These are phyloP conservation scores for Pontederia paniculata DNA, from an alignment of 176 grass and related monocot genomes.

Conservation along the genomic window DNA sequence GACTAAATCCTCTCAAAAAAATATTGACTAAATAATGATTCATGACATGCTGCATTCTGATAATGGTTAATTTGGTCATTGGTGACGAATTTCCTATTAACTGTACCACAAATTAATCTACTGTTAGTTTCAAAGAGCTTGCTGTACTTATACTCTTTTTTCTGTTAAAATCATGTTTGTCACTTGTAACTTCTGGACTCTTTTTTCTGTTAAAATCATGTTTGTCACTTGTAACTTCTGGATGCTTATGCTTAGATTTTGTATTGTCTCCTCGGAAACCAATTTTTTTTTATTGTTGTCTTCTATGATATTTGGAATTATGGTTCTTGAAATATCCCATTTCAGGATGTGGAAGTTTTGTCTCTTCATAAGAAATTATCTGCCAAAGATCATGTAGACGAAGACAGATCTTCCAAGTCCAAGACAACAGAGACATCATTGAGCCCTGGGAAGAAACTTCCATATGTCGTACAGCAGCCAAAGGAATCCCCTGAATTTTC, in stretches of 20 bases:
- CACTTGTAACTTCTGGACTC: too few species aligned
- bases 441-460: slow-evolving; percentile 40
- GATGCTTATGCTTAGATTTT: not conserved
- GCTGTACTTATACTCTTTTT: too few species aligned
- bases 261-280: not conserved
- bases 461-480: slow-evolving; percentile 30
- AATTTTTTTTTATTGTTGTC: not conserved
- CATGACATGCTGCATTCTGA: too few species aligned
- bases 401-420: slow-evolving; percentile 29
- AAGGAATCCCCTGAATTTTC: slow-evolving; percentile 37
- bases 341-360: slow-evolving; percentile 54
- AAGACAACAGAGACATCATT: slow-evolving; percentile 40
- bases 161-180: too few species aligned
- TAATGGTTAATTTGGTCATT: too few species aligned
- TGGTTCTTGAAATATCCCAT: slow-evolving; percentile 15
- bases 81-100: too few species aligned
- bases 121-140: too few species aligned
- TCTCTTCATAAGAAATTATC: slow-evolving; percentile 35
- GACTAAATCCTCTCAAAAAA: too few species aligned
- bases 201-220: too few species aligned
- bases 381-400: slow-evolving; percentile 40
- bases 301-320: not conserved
- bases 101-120: too few species aligned
- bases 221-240: not conserved
- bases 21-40: too few species aligned